Percentiles rank a stretch among this genome's conserved stretches.
These are phyloP conservation scores for Nakaseomyces delphensis DNA, from an alignment of 1,139 yeast species.

Conservation along the genomic window DNA sequence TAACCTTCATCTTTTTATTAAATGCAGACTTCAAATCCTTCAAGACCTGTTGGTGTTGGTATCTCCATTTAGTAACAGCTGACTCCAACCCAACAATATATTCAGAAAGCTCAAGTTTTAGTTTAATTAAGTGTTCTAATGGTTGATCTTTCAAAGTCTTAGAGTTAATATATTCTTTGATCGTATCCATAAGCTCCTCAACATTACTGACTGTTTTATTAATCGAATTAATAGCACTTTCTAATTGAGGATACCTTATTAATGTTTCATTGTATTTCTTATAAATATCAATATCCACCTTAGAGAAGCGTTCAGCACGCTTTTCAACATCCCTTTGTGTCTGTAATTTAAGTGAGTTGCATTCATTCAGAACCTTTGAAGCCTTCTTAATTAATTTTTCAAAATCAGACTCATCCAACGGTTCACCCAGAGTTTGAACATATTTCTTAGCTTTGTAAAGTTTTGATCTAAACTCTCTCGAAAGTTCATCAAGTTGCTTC, in stretches of 20 bases:
- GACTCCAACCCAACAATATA: not conserved
- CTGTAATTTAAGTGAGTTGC: conserved; percentile 10
- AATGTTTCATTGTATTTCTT: conserved; percentile 11
- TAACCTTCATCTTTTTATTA: conserved; percentile 5
- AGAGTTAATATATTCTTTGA: not conserved
- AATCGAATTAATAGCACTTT: conserved; percentile 8
- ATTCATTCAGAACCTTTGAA: conserved; percentile 8
- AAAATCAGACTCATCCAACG: conserved; percentile 35
- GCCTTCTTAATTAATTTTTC: conserved; percentile 29
- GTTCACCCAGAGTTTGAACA: conserved; percentile 31
- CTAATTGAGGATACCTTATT: not conserved
- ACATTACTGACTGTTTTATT: conserved; percentile 9
- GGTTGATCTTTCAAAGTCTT: not conserved
- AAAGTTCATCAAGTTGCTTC: conserved; percentile 32
- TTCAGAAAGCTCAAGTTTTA: conserved; percentile 1
- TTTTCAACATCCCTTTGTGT: conserved; percentile 14
- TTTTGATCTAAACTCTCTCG: conserved; percentile 27
- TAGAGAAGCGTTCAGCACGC: conserved; percentile 9
- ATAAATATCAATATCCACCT: conserved; percentile 9
- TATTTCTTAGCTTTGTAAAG: conserved; percentile 30
- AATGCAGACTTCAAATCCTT: not conserved
- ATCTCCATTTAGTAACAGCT: not conserved
- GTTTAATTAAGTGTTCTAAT: not conserved
- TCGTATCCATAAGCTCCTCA: conserved; percentile 8
- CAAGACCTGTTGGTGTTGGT: conserved; percentile 4